Evolutionary conservation across 148 eudicot genomes (phyloP), one percentile per base, ranked within the genome.

Genomic region (Camellia sinensis): DNA sequence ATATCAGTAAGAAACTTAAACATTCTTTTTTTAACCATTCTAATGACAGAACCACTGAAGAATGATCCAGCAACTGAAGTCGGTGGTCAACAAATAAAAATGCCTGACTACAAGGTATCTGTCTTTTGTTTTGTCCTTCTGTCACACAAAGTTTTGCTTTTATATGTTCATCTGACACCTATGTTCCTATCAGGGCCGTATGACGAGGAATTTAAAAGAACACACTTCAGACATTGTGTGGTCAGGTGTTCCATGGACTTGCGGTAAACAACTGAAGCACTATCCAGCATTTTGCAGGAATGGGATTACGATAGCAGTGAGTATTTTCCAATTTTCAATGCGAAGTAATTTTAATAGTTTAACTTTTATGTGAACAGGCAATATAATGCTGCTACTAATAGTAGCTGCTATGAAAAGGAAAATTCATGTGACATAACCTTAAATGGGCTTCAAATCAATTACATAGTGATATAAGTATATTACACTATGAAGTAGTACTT

Each of bases 211-310:
- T 71, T 79, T 88, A 77, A 86, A 84, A 81, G 87, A 83, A 70
- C 90, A 86, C 63, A 63, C 71, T 73, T 86, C 97, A n/a, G 97
- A 88, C 68, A 88, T 97, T 80, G 84, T 83, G 76, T 97, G 98
- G 97, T 83, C 97, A 76, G 99, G 97, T 84, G 85, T 80, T 73
- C 76, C 97, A 65, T 94, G 99, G 97, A 75, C 81, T 21, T 96
- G 99, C 82, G 91, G 94, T 70, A 94, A 97, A 87, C 98, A 91
- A 80, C 93, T 97, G 43, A 97, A 88, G 78, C 98, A 97, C 83
- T 94, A 84, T 70, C 90, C 97, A 50, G 86, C 89, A 74, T 97
- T 97, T 83, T 85, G 86, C 83, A 89, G 97, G 84, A 97, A 91
- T 79, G 93, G 92, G 76, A 90, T 90, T 62, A 86, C 91, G n/a